Base-by-base conservation (phyloP, 345 rosid species). In the Salix exigua region DNA sequence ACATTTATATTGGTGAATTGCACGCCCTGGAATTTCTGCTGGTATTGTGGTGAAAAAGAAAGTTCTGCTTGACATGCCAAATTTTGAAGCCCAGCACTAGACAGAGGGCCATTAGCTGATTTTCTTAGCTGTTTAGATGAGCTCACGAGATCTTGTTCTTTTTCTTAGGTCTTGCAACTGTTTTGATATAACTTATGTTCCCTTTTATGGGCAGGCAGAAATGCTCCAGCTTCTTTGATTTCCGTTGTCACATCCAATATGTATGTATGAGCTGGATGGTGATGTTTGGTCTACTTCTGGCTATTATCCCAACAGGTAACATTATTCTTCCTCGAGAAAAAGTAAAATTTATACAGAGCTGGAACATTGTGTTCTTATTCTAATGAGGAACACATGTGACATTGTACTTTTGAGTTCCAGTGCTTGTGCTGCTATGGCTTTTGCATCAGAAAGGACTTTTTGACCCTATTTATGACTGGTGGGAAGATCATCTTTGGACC, bases 251-350 rank as follows among this genome's bases (percentile, higher is more conserved):
- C 80, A 82, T 92, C 78, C 99, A 93, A 66, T 93, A 93, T 74
- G 83, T 93, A 74, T 96, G 99, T 80, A 75, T 93, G 81, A 93
- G 98, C 86, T 96, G 97, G 96, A 76, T 93, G 80, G 86, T 89
- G 77, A 76, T 93, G 83, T 89, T 93, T 63, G 96, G 97, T 44
- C 87, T 93, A 46, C 81, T 89, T 79, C 85, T 93, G 68, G 88
- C 94, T 35, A 85, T 88, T 38, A 79, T 96, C 75, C 96, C 94
- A 51, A 86, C 92, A 58, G 92, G 99, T 90, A 88, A 76, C 76
- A 53, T 61, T 65, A 72, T 44, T 73, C 3, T 73, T 77, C 23
- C 40, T 31, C 11, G 31, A 58, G 35, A 53, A 61, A 30, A 73
- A 35, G 30, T 53, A 30, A 38, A 23, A 17, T 44, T 2, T 30